These are phyloP conservation scores for Rhodotorula graminis DNA, from an alignment of 768 basidiomycete species.

Conservation along the genomic window DNA sequence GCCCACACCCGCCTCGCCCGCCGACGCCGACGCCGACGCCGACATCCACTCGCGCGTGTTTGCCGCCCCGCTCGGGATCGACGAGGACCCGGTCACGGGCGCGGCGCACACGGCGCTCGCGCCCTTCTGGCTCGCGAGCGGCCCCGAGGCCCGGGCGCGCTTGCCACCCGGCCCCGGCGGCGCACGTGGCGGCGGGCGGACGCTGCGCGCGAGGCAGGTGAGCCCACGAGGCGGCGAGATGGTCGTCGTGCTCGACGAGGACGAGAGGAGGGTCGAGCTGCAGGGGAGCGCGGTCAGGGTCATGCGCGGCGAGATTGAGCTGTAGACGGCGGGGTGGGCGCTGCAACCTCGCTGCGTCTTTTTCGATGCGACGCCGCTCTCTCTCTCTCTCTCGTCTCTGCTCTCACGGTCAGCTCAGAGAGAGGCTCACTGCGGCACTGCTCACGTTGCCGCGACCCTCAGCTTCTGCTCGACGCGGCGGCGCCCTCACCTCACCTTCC, in stretches of 20 bases:
- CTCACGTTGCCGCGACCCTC: too few species aligned
- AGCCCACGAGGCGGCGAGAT: conserved; percentile 14
- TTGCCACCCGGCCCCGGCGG: too few species aligned
- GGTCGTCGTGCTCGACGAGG: neutral
- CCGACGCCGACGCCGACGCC: neutral
- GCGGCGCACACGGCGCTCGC: conserved; percentile 44
- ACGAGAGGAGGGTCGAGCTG: conserved; percentile 8
- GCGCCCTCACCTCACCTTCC: neutral
- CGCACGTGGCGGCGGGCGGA: too few species aligned
- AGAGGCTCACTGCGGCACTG: too few species aligned
- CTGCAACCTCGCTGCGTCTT: too few species aligned
- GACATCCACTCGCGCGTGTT: conserved; percentile 47
- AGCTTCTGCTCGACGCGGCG: too few species aligned
- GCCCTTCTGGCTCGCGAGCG: conserved; percentile 42
- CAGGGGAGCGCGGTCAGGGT: conserved; percentile 12
- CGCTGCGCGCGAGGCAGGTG: neutral
- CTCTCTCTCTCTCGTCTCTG: neutral
- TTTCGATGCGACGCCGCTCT: too few species aligned
- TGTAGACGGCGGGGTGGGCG: neutral
- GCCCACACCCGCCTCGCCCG: neutral
- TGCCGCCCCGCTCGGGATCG: conserved; percentile 36
- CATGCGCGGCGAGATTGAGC: conserved; percentile 14
- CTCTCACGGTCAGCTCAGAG: too few species aligned
- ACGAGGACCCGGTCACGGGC: conserved; percentile 47
- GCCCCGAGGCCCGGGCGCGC: too few species aligned